Evolutionary conservation across 225 moss, liverwort and hornwort species (phyloP).

Genomic region (Ulota crispa): DNA sequence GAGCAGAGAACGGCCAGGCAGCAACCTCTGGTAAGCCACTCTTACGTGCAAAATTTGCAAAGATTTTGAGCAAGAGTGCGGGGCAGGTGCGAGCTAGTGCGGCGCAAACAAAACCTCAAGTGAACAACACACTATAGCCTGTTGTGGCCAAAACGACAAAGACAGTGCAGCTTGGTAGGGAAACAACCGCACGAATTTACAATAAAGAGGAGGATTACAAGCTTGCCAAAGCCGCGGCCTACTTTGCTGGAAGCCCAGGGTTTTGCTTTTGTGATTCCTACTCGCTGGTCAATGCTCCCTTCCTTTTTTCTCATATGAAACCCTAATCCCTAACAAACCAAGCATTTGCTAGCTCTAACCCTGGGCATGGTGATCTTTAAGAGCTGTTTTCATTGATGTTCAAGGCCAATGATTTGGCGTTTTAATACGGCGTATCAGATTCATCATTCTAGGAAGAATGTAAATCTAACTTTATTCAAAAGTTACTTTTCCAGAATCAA

Average conservation of each 20-base stretch:
- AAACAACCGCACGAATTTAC: conserved; percentile 38
- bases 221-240: conserved; percentile 29
- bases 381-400: background rate
- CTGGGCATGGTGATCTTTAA: background rate
- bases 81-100: conserved; percentile 30
- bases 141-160: conserved; percentile 31
- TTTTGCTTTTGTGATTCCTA: conserved; percentile 41
- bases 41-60: conserved; percentile 41
- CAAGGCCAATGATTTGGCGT: background rate
- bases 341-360: background rate
- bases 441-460: background rate
- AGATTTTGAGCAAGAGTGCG: conserved; percentile 39
- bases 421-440: background rate
- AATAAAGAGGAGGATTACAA: conserved; percentile 49
- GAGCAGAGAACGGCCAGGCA: conserved; percentile 18
- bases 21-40: conserved; percentile 42
- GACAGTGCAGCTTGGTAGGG: conserved; percentile 34
- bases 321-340: background rate
- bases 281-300: conserved; percentile 31
- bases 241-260: conserved; percentile 41
- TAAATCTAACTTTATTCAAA: background rate
- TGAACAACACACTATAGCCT: conserved; percentile 33
- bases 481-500: background rate
- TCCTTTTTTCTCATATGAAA: background rate
- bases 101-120: conserved; percentile 26